Conservation (phyloP, 2,329 filamentous ascomycete genomes). For the Xylariaceae sp. region DNA sequence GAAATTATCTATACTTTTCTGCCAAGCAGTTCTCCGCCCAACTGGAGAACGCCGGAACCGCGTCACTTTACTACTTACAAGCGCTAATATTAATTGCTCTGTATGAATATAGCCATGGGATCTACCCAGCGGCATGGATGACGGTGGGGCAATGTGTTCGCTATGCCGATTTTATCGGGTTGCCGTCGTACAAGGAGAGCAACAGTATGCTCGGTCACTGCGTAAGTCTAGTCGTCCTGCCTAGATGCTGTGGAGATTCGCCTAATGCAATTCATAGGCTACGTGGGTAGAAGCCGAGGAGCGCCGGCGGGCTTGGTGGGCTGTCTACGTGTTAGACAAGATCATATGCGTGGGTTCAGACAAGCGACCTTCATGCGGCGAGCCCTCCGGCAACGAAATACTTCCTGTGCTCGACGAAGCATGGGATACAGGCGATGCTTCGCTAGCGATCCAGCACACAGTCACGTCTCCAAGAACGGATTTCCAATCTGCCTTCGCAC, state of each 20-base stretch:
- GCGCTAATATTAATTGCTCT: constrained; percentile 53
- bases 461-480: constrained; percentile 53
- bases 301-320: constrained; percentile 56
- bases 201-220: constrained; percentile 47
- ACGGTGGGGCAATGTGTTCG: constrained; percentile 53
- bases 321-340: constrained; percentile 54
- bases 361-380: constrained; percentile 47
- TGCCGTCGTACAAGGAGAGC: constrained; percentile 47
- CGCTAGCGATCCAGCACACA: constrained; percentile 36
- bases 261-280: constrained; percentile 34
- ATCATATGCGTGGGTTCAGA: constrained; percentile 39
- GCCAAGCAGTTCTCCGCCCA: constrained; percentile 51
- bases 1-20: constrained; percentile 50
- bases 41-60: constrained; percentile 50
- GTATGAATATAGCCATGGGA: constrained; percentile 56
- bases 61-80: constrained; percentile 53
- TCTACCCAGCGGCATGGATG: constrained; percentile 59
- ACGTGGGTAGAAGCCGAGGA: constrained; percentile 58
- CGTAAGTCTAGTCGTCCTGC: constrained; percentile 33
- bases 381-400: constrained; percentile 39
- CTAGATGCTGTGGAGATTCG: not conserved
- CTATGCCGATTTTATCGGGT: constrained; percentile 53
- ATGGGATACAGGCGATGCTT: constrained; percentile 50
- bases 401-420: constrained; percentile 48
- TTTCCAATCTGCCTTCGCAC: constrained; percentile 56